These are phyloP conservation scores for Pseudopithomyces maydicus DNA, from an alignment of 2,329 filamentous ascomycete species.

Conservation along the genomic window DNA sequence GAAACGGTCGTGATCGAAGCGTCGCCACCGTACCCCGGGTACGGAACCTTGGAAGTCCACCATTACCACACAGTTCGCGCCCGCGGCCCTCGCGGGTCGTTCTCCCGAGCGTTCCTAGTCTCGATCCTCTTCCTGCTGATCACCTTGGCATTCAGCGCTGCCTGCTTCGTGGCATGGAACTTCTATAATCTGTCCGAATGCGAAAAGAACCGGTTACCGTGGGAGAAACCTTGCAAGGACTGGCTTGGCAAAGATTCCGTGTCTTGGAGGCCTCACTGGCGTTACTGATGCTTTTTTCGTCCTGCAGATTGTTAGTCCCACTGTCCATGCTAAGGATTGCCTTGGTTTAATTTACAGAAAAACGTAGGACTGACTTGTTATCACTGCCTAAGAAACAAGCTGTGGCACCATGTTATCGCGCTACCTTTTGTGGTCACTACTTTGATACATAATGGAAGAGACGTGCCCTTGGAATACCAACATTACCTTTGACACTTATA, in stretches of 20 bases:
- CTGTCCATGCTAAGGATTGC: too few species aligned
- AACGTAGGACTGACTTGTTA: too few species aligned
- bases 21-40: constrained; percentile 27
- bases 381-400: too few species aligned
- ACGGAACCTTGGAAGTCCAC: constrained; percentile 28
- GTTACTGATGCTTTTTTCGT: not conserved
- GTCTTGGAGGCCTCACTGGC: not conserved
- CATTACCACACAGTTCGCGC: constrained; percentile 20
- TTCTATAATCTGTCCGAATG: constrained; percentile 30
- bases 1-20: constrained; percentile 19
- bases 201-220: constrained; percentile 27
- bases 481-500: too few species aligned
- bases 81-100: constrained; percentile 13
- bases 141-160: constrained; percentile 17
- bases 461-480: too few species aligned
- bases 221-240: constrained; percentile 30
- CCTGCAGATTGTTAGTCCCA: not conserved
- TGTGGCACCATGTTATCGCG: too few species aligned
- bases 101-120: constrained; percentile 19
- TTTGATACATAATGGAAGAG: too few species aligned
- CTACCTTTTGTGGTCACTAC: too few species aligned
- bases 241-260: constrained; percentile 24
- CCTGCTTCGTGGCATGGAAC: constrained; percentile 29
- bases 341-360: too few species aligned
- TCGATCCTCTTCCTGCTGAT: constrained; percentile 18